Conservation (phyloP, 148 eudicot species). For the Fagopyrum esculentum region DNA sequence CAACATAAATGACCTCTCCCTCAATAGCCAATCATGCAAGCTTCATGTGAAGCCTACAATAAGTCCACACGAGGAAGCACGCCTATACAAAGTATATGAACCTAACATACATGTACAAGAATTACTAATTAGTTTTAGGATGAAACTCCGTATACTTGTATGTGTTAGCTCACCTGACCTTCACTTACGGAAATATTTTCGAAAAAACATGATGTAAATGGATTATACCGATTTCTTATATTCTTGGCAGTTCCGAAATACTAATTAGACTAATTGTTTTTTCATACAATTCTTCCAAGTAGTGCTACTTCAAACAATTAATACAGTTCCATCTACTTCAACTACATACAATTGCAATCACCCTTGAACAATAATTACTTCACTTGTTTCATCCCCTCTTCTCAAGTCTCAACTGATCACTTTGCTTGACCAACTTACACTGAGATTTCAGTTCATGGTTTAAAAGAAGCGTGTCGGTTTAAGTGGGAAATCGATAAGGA, state of each 20-base stretch:
- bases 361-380: neutral
- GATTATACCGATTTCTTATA: too few species aligned
- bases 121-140: too few species aligned
- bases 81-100: too few species aligned
- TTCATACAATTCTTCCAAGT: neutral
- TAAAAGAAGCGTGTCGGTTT: neutral
- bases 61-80: too few species aligned
- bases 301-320: neutral
- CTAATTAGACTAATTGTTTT: neutral
- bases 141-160: too few species aligned
- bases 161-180: too few species aligned
- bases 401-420: neutral
- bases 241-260: neutral
- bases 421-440: neutral
- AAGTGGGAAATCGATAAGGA: slow-evolving; percentile 71
- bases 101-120: too few species aligned
- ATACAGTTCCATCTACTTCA: neutral
- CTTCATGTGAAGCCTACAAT: too few species aligned
- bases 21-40: too few species aligned
- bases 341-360: neutral
- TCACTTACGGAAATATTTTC: too few species aligned
- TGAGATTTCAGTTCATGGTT: neutral
- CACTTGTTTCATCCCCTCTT: neutral
- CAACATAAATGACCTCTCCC: too few species aligned
- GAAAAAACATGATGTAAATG: too few species aligned